A percentile compares a stretch with the other conserved stretches of the same genome.
Conservation (phyloP, 768 basidiomycete genomes). For the Royoungia palumana region DNA sequence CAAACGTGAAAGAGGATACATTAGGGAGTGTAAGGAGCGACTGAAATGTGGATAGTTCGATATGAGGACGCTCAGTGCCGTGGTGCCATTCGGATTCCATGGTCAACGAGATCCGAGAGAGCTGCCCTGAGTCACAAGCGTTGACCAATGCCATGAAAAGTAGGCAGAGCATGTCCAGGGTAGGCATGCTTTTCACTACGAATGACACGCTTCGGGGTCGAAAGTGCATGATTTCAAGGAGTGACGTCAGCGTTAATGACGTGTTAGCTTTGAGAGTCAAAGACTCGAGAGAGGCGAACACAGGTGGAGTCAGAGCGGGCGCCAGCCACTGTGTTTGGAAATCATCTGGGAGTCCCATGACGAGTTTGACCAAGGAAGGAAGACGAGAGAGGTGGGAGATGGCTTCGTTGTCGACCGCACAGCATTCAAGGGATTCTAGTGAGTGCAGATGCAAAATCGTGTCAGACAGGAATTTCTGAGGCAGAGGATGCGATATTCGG, state of each 20-base stretch:
- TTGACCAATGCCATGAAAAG: slow-evolving; percentile 19
- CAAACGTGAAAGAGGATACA: slow-evolving; percentile 11
- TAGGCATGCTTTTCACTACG: slow-evolving; percentile 7
- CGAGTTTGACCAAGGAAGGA: slow-evolving; percentile 12
- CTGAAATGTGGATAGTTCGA: slow-evolving; percentile 16
- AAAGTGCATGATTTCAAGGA: slow-evolving; percentile 19
- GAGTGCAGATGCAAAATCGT: slow-evolving; percentile 16
- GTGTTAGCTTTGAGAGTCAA: slow-evolving; percentile 6
- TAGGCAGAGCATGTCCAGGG: slow-evolving; percentile 16
- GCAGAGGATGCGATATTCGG: too few relatives aligned
- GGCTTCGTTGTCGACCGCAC: slow-evolving; percentile 18
- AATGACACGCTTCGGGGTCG: slow-evolving; percentile 15
- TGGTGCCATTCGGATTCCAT: background rate
- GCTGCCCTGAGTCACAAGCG: slow-evolving; percentile 9
- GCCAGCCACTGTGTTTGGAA: slow-evolving; percentile 14
- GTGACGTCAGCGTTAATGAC: slow-evolving; percentile 18
- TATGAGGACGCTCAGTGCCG: background rate
- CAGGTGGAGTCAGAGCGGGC: slow-evolving; percentile 9
- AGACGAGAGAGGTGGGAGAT: slow-evolving; percentile 21
- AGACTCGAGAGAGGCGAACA: slow-evolving; percentile 13
- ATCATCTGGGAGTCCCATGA: slow-evolving; percentile 12
- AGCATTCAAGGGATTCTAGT: slow-evolving; percentile 16
- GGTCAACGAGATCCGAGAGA: slow-evolving; percentile 10
- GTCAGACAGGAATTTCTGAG: slow-evolving; percentile 19
- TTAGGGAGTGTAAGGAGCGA: slow-evolving; percentile 16